Evolutionary conservation across 1,139 yeast genomes (phyloP).

Genomic region (Entelexis sorbosivorans): DNA sequence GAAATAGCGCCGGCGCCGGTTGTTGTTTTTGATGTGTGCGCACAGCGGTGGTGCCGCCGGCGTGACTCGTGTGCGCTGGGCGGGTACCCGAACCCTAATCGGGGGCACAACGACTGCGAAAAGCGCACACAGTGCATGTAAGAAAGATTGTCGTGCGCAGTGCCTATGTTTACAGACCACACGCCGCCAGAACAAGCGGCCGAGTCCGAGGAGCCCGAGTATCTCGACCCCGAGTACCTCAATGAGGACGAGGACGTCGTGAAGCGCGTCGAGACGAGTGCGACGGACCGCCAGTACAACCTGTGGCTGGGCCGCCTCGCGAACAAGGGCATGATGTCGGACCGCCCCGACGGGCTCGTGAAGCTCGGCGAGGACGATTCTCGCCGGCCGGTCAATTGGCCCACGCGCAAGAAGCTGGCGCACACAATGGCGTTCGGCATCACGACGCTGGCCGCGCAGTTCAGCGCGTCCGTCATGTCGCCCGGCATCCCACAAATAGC

Average conservation of each 20-base stretch:
- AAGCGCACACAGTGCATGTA: neutral
- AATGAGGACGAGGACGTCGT: slow-evolving; percentile 17
- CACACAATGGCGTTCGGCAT: slow-evolving; percentile 36
- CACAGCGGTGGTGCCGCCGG: neutral
- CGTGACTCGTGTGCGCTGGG: too few species aligned
- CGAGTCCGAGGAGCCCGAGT: slow-evolving; percentile 7
- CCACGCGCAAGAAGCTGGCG: slow-evolving; percentile 27
- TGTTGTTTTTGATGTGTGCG: too few species aligned
- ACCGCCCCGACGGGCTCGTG: slow-evolving; percentile 15
- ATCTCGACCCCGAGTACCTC: slow-evolving; percentile 5
- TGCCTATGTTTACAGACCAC: neutral
- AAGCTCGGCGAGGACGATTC: slow-evolving; percentile 8
- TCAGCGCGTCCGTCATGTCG: slow-evolving; percentile 34
- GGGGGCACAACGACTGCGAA: neutral
- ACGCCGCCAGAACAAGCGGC: neutral
- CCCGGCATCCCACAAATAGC: slow-evolving; percentile 23
- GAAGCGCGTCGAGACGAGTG: slow-evolving; percentile 15
- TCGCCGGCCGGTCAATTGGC: slow-evolving; percentile 34
- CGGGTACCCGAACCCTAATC: neutral
- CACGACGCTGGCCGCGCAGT: slow-evolving; percentile 37
- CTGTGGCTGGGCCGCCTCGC: slow-evolving; percentile 1
- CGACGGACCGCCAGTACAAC: slow-evolving; percentile 13
- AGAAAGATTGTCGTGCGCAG: neutral
- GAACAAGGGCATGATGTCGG: neutral
- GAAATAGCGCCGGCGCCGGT: too few species aligned